These are phyloP conservation scores for Grosmannia serpens DNA, from an alignment of 2,329 filamentous ascomycete genomes.

Conservation along the genomic window DNA sequence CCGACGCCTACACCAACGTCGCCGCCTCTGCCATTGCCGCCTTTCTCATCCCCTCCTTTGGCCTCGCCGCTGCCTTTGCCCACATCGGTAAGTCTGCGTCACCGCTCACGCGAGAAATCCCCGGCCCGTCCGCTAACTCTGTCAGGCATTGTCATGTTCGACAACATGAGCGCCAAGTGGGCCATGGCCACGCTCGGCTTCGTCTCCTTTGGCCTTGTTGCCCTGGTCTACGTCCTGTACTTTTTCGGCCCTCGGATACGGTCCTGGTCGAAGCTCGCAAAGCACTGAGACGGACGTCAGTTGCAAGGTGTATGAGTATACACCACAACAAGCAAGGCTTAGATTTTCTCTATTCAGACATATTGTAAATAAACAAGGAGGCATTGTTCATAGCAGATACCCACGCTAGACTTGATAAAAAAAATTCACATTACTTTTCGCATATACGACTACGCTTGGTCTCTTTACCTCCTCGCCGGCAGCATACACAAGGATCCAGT, in stretches of 20 bases:
- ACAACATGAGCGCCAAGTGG: slow-evolving; percentile 6
- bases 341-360: background rate
- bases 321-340: background rate
- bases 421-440: background rate
- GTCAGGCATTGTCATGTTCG: slow-evolving; percentile 6
- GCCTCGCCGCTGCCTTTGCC: slow-evolving; percentile 2
- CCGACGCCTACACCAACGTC: slow-evolving; percentile 4
- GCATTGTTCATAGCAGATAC: background rate
- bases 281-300: background rate
- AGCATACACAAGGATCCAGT: too few species aligned
- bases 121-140: too few species aligned
- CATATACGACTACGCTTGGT: too few species aligned
- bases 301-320: background rate
- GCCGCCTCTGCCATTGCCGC: slow-evolving; percentile 6
- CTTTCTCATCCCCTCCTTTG: slow-evolving; percentile 5
- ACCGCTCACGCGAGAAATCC: too few species aligned
- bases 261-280: slow-evolving; percentile 5
- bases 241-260: slow-evolving; percentile 4
- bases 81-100: slow-evolving; percentile 4
- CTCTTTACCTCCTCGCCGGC: too few species aligned
- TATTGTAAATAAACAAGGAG: background rate
- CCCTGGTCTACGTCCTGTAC: slow-evolving; percentile 6
- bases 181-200: slow-evolving; percentile 7
- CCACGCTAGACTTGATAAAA: background rate
- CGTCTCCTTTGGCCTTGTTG: slow-evolving; percentile 6